Evolutionary conservation across 2,329 filamentous ascomycete genomes (phyloP).

Genomic region (Colletotrichum liriopes): DNA sequence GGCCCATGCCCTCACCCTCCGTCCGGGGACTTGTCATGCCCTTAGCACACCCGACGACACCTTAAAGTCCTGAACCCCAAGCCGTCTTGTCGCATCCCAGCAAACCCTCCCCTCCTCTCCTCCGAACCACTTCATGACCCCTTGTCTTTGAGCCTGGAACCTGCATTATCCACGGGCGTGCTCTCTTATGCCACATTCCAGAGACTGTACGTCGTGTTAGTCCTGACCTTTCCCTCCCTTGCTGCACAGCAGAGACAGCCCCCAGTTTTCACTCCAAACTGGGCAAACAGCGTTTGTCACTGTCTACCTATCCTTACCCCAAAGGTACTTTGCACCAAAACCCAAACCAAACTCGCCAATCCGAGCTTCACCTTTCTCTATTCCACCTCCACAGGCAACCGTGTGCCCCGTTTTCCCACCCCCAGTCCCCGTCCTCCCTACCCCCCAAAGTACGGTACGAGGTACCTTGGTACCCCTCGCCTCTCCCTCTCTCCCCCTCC

Average conservation of each 20-base stretch:
- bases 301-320: not conserved
- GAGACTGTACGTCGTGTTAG: not conserved
- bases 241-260: conserved; percentile 11
- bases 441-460: conserved; percentile 12
- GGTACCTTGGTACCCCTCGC: conserved; percentile 26
- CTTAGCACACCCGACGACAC: conserved; percentile 21
- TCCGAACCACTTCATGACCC: conserved; percentile 13
- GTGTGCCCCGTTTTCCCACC: conserved; percentile 18
- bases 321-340: conserved; percentile 7
- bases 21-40: conserved; percentile 20
- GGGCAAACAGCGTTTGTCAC: not conserved
- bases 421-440: conserved; percentile 15
- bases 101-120: conserved; percentile 22
- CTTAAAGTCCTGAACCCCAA: conserved; percentile 26
- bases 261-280: not conserved
- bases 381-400: conserved; percentile 9
- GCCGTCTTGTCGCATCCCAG: conserved; percentile 32
- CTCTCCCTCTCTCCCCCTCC: conserved; percentile 3
- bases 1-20: conserved; percentile 21
- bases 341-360: not conserved
- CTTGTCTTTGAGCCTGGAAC: conserved; percentile 17
- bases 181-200: conserved; percentile 8
- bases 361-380: conserved; percentile 8
- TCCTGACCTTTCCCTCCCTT: conserved; percentile 13
- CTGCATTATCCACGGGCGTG: not conserved